Evolutionary conservation across 345 rosid genomes (phyloP).

Genomic region (Cardamine resedifolia): DNA sequence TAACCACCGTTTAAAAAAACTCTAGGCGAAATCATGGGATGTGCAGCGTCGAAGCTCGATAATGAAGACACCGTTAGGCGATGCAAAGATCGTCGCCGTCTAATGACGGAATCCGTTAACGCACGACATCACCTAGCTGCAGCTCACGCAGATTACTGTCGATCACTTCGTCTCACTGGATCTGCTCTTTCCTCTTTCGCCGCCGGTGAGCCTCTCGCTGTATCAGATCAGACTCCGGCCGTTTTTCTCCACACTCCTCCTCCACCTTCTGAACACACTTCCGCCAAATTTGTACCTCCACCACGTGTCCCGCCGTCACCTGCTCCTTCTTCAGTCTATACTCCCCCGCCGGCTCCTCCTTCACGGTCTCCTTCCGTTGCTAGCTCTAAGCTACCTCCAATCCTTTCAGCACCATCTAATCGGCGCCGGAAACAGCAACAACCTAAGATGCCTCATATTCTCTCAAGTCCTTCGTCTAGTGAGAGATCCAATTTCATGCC

Average conservation of each 20-base stretch:
- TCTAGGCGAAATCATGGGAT: slow-evolving; percentile 54
- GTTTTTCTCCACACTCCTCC: slow-evolving; percentile 59
- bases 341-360: slow-evolving; percentile 45
- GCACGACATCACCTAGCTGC: slow-evolving; percentile 87
- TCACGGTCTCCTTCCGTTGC: slow-evolving; percentile 52
- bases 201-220: slow-evolving; percentile 68
- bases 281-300: slow-evolving; percentile 31
- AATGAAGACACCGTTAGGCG: slow-evolving; percentile 90
- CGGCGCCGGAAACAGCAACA: slow-evolving; percentile 42
- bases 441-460: slow-evolving; percentile 80
- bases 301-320: slow-evolving; percentile 51
- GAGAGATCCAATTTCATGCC: slow-evolving; percentile 52
- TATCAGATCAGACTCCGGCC: slow-evolving; percentile 84
- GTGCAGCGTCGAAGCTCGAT: slow-evolving; percentile 89
- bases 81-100: slow-evolving; percentile 96
- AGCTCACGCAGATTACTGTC: slow-evolving; percentile 94
- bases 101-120: slow-evolving; percentile 81
- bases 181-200: slow-evolving; percentile 84
- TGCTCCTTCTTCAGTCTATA: slow-evolving; percentile 44
- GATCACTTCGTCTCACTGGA: slow-evolving; percentile 84
- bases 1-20: neutral
- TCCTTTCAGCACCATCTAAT: slow-evolving; percentile 43
- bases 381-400: slow-evolving; percentile 58
- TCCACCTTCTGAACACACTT: slow-evolving; percentile 2
- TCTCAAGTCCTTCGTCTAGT: slow-evolving; percentile 73